Conservation (phyloP, 305 asterid species). For the Striga hermonthica region DNA sequence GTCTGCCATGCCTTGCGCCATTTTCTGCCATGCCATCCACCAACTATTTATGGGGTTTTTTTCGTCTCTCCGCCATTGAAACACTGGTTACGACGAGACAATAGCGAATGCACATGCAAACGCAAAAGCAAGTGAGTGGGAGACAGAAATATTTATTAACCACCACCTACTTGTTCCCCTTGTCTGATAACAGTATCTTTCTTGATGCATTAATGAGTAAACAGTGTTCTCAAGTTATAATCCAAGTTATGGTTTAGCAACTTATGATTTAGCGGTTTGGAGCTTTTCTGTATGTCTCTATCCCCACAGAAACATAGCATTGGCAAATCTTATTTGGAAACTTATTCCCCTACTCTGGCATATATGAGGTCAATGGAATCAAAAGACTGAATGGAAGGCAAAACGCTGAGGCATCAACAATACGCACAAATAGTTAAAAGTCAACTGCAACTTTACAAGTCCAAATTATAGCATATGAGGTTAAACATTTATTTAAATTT, state of each 20-base stretch:
- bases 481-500: neutral
- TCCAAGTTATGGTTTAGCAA: constrained; percentile 1
- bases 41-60: too few species aligned
- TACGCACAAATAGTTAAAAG: constrained; percentile 4
- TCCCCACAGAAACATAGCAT: neutral
- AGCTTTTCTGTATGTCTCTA: neutral
- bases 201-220: neutral
- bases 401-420: neutral
- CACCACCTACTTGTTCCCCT: constrained; percentile 2
- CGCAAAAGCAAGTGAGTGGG: too few species aligned
- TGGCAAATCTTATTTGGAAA: neutral
- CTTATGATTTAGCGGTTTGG: neutral
- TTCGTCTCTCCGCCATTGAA: too few species aligned
- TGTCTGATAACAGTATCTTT: neutral
- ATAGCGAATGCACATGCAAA: too few species aligned
- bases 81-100: too few species aligned
- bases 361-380: neutral
- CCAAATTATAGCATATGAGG: neutral
- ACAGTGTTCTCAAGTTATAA: constrained; percentile 7
- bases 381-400: neutral
- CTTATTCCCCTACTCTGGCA: neutral
- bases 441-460: neutral
- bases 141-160: neutral
- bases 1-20: too few species aligned
- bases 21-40: too few species aligned